Evolutionary conservation across 2,329 filamentous ascomycete species (phyloP).

Genomic region (Zymoseptoria tritici): DNA sequence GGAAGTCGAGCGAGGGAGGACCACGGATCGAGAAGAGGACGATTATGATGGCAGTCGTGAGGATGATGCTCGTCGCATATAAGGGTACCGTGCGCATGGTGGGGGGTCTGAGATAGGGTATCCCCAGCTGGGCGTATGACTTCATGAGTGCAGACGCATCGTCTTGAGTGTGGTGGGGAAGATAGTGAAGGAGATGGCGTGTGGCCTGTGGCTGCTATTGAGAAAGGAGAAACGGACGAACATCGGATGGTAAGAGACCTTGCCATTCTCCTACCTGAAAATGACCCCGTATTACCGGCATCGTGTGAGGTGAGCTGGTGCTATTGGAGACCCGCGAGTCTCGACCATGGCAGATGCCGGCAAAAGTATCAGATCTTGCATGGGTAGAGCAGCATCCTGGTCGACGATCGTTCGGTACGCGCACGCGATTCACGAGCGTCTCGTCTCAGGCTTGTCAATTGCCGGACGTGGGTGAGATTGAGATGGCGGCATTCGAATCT

Average conservation of each 20-base stretch:
- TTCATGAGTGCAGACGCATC: background rate
- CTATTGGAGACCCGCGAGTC: background rate
- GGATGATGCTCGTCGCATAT: background rate
- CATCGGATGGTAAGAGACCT: background rate
- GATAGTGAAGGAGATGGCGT: background rate
- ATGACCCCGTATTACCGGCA: background rate
- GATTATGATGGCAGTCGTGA: background rate
- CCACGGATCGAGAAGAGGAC: background rate
- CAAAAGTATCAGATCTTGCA: background rate
- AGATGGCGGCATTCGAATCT: too few species aligned
- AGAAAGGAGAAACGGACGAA: background rate
- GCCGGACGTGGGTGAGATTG: too few species aligned
- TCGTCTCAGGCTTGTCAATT: too few species aligned
- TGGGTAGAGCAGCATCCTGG: background rate
- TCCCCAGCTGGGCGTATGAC: background rate
- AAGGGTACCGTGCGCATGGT: background rate
- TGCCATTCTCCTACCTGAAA: background rate
- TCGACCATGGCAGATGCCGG: background rate
- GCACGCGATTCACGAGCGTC: background rate
- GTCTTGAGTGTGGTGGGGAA: too few species aligned
- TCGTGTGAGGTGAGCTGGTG: background rate
- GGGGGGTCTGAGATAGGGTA: background rate
- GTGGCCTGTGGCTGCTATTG: background rate
- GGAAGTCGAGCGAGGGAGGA: background rate
- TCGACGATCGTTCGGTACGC: background rate